Percentiles rank a stretch among this genome's conserved stretches.
phyloP scores from a whole-genome alignment of 306 rosid species.

The Gleditsia sinensis region DNA sequence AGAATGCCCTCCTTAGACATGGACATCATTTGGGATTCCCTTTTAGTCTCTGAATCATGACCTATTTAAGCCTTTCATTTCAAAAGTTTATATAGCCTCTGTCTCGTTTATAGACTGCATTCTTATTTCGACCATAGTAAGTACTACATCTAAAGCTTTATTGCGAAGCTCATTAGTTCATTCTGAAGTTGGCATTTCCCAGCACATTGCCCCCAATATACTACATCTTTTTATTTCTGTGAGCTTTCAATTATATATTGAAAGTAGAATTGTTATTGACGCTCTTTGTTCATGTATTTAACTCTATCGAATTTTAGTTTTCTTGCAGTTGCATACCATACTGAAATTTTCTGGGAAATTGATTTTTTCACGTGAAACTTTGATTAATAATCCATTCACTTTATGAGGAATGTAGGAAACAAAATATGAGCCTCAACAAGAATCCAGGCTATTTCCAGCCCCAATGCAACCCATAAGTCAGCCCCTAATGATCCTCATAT shows the following conservation, averaged over 20 bases:
- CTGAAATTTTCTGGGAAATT: background rate
- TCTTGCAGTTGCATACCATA: background rate
- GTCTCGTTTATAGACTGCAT: conserved; percentile 28
- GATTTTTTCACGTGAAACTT: background rate
- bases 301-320: background rate
- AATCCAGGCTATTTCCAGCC: background rate
- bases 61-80: conserved; percentile 8
- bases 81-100: conserved; percentile 1
- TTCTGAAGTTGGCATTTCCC: conserved; percentile 30
- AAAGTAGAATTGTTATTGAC: background rate
- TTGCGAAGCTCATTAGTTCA: conserved; percentile 4
- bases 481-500: background rate
- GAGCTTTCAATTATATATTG: conserved; percentile 19
- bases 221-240: background rate
- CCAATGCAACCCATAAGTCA: too few relatives aligned
- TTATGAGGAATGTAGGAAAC: background rate
- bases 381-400: background rate
- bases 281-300: background rate
- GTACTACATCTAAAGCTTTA: too few relatives aligned
- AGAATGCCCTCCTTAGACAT: conserved; percentile 96
- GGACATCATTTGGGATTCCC: conserved; percentile 94
- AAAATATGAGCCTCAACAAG: background rate
- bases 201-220: background rate
- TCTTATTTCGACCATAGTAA: conserved; percentile 15
- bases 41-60: conserved; percentile 69